These are phyloP conservation scores for Zychaea mexicana DNA, from an alignment of 371 early-diverging fungal genomes.

Conservation along the genomic window DNA sequence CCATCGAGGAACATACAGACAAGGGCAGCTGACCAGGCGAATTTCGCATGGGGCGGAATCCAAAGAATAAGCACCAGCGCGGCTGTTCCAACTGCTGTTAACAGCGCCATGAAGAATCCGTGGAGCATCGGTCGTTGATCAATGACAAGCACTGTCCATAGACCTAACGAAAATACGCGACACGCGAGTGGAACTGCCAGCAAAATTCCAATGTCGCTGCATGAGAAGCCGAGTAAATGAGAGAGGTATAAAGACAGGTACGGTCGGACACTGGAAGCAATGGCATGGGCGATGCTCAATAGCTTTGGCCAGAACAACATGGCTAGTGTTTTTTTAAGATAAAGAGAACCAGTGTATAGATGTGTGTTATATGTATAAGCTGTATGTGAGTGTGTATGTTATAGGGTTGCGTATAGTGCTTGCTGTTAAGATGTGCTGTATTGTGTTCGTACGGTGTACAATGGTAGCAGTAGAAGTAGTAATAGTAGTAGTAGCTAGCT, in stretches of 20 bases:
- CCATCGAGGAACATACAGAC: constrained; percentile 35
- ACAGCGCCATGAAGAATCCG: constrained; percentile 38
- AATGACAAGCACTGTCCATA: constrained; percentile 33
- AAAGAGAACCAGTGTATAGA: too few relatives aligned
- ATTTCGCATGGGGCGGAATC: constrained; percentile 29
- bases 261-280: constrained; percentile 38
- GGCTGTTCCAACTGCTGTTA: constrained; percentile 39
- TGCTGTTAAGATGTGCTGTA: too few relatives aligned
- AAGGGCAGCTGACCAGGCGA: constrained; percentile 32
- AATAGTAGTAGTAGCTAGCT: neutral
- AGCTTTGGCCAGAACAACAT: constrained; percentile 46
- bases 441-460: too few relatives aligned
- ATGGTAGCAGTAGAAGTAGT: neutral
- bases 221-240: constrained; percentile 32
- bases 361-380: too few relatives aligned
- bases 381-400: too few relatives aligned
- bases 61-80: constrained; percentile 34
- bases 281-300: constrained; percentile 38
- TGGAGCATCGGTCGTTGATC: constrained; percentile 35
- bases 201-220: constrained; percentile 24
- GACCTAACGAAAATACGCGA: constrained; percentile 22
- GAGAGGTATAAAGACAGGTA: constrained; percentile 35
- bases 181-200: constrained; percentile 16
- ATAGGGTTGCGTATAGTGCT: too few relatives aligned
- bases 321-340: too few relatives aligned